Base-by-base conservation (phyloP, 2,329 filamentous ascomycete species). In the Tolypocladium tropicale region DNA sequence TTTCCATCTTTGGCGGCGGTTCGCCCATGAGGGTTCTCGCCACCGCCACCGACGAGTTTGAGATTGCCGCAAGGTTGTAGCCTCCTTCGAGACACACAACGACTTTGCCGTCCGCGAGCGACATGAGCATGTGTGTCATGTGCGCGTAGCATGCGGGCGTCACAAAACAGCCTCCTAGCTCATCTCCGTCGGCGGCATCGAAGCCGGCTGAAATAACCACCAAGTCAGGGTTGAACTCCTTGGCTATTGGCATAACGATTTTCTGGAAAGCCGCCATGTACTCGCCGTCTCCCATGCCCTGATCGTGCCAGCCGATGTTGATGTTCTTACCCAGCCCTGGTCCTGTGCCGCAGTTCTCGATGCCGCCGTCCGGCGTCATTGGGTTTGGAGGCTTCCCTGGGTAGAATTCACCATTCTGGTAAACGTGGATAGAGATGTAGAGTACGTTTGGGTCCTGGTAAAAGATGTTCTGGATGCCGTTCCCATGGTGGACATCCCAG, bases 51-150 rank as follows among this genome's bases (percentile, higher is more conserved):
- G 94, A 92, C 5, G 94, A 97, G 56, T 89, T 85, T 0, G 94
- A 95, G 57, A 99, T 99, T 0, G 94, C 94, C 52, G 84, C 78
- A 28, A 99, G 82, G 64, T 97, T 97, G 72, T 99, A 99, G 10
- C 94, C 94, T 25, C 94, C 94, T 74, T 99, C 94, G 2, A 99
- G 78, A 67, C 92, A 96, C 10, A 96, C 93, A 2, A 90, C 89
- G 16, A 99, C 80, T 67, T 92, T 96, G 32, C 94, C 94, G 49
- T 85, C 80, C 0, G 94, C 93, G 23, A 99, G 78, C 2, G 90
- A 91, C 92, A 96, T 97, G 52, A 99, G 82, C 93, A 97, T 96
- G 68, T 96, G 91, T 18, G 94, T 97, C 94, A 99, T 97, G 67
- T 99, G 93, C 16, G 92, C 90, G 68, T 97, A 99, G 67, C 94